phyloP scores from a whole-genome alignment of 2,329 filamentous ascomycete genomes.

The Xylariaceae sp. region DNA sequence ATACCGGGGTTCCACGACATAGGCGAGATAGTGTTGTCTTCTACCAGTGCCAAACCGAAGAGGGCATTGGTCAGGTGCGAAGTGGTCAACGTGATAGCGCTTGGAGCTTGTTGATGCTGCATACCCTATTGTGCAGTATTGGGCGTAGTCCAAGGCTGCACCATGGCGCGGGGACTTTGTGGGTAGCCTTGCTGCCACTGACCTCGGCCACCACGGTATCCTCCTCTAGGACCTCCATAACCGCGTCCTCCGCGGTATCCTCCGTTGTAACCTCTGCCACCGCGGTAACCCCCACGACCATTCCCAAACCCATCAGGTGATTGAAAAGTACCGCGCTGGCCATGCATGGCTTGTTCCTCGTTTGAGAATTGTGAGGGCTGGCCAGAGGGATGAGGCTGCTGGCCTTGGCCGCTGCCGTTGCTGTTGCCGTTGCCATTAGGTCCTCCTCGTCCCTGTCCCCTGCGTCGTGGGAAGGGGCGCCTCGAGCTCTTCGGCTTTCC shows the following conservation, averaged over 20 bases:
- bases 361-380: not conserved
- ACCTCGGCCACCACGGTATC: constrained; percentile 20
- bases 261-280: constrained; percentile 21
- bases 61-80: too few species aligned
- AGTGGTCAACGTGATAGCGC: too few species aligned
- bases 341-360: not conserved
- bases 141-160: constrained; percentile 11
- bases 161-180: constrained; percentile 8
- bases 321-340: not conserved
- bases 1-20: too few species aligned
- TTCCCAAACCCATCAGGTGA: constrained; percentile 6
- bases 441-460: constrained; percentile 22
- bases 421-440: constrained; percentile 6
- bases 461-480: constrained; percentile 28
- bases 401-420: constrained; percentile 3
- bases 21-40: too few species aligned
- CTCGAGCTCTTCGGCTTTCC: constrained; percentile 38
- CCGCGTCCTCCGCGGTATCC: constrained; percentile 17
- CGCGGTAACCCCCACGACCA: constrained; percentile 18
- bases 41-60: too few species aligned
- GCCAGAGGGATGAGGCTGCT: not conserved
- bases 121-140: constrained; percentile 11
- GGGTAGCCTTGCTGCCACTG: constrained; percentile 7
- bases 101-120: too few species aligned
- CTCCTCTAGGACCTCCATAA: constrained; percentile 17